Base-by-base conservation (phyloP, 441 rosid genomes). In the Erysimum pusillum region DNA sequence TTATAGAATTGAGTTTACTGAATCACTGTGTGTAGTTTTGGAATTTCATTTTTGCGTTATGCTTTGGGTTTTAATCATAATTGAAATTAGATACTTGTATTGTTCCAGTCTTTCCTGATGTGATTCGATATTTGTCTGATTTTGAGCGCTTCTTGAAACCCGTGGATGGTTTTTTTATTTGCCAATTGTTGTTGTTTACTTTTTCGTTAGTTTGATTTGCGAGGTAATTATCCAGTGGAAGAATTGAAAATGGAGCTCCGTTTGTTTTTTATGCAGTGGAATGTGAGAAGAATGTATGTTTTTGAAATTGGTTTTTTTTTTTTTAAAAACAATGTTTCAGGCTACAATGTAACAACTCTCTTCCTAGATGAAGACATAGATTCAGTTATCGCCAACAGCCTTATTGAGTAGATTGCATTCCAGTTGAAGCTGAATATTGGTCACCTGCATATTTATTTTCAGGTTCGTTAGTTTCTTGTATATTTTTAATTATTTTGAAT, bases 341-440 rank as follows among this genome's bases (percentile, higher is more conserved):
- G 90, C 83, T 92, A 92, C 83, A 86, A 89, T 81, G 98, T 92
- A 63, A 79, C 79, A 15, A 14, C 49, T 66, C 64, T 20, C 45
- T 1, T 14, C 58, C 7, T 48, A 18, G 58, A 22, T 22, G 25
- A 22, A 22, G 25, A 22, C 25, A 22, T 22, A 22, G 25, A 22
- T 22, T 22, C 25, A 22, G 25, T 22, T 22, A 2, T 22, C 25
- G 25, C 25, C 25, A 22, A 22, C 25, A 22, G 25, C 25, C 25
- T 22, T 22, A 22, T 22, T 22, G 25, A 22, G 25, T 22, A 22
- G 25, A 22, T 22, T 22, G 25, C 25, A 22, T 22, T 22, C 25
- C 25, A 22, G 25, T 22, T 22, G 25, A 22, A 22, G 25, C 25
- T 22, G 25, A 22, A 22, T 22, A 22, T 22, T 22, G 25, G 25